Evolutionary conservation across 805 yeast species (phyloP), one percentile per base, ranked within the genome.

Genomic region (Schwanniomyces sp.): DNA sequence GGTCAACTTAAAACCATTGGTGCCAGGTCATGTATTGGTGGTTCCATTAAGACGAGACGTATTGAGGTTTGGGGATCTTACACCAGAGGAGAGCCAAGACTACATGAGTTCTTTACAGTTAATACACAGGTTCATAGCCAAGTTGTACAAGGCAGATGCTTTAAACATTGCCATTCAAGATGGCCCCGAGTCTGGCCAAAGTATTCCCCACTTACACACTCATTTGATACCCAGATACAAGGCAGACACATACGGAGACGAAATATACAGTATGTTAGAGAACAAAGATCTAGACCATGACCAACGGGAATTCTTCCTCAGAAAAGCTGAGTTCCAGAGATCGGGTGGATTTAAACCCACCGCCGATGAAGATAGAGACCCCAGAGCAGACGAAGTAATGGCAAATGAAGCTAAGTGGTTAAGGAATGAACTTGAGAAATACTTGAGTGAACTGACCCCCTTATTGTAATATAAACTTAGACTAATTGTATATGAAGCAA

Each of bases 121-220:
- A 41, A 76, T 94, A 0, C 84, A 90, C 51, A 67, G 70, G 45
- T 86, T 91, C 52, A 83, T 94, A 12, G 84, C 78, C 52, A 59
- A 74, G 48, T 70, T 76, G 10, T 94, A 84, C 63, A 76, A 83
- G 30, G 96, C 97, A 2, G 95, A 91, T 55, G 75, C 96, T 1
- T 61, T 91, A 50, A 95, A 95, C 61, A 78, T 94, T 34, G 92
- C 97, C 9, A 89, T 95, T 49, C 99, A 94, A 64, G 99, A 94
- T 63, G 99, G 99, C 0, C 88, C 91, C 0, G 90, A 90, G 43
- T 92, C 97, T 1, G 99, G 99, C 3, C 99, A 94, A 63, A 81
- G 91, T n/a, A 85, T 94, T 2, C 96, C 97, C 5, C 99, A 94
- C 66, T 76, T 92, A 26, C 99, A 94, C 64, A 86, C 96, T 17